Evolutionary conservation across 108 stramenopile genomes (phyloP).

Genomic region (Licmophora abbreviata): DNA sequence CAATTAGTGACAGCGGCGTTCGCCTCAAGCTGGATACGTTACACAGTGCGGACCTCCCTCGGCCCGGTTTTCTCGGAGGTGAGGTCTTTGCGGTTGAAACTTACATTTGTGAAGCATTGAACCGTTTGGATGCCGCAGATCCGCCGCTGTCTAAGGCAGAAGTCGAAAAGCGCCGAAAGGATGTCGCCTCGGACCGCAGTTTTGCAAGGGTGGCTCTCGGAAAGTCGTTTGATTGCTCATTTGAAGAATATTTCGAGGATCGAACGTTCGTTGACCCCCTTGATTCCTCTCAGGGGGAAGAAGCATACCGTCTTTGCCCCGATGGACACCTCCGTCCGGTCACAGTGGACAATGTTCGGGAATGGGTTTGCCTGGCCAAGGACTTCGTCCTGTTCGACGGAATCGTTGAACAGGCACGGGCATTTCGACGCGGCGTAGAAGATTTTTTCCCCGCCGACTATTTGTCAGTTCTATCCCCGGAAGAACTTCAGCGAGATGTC

Average conservation of each 20-base stretch:
- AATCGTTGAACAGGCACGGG: slow-evolving; percentile 27
- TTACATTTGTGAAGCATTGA: slow-evolving; percentile 23
- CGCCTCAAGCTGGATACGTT: not conserved
- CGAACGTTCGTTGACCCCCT: slow-evolving; percentile 42
- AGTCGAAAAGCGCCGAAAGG: slow-evolving; percentile 11
- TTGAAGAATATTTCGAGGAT: slow-evolving; percentile 46
- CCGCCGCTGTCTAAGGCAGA: slow-evolving; percentile 6
- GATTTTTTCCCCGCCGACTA: slow-evolving; percentile 34
- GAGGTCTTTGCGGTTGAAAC: slow-evolving; percentile 38
- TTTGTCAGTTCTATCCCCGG: slow-evolving; percentile 27
- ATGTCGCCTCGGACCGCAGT: slow-evolving; percentile 18
- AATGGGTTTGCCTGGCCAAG: slow-evolving; percentile 32
- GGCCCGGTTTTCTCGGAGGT: slow-evolving; percentile 47
- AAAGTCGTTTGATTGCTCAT: slow-evolving; percentile 36
- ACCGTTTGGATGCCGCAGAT: slow-evolving; percentile 19
- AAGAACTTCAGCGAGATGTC: slow-evolving; percentile 38
- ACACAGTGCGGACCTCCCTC: slow-evolving; percentile 25
- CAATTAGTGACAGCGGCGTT: not conserved
- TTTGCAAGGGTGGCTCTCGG: slow-evolving; percentile 31
- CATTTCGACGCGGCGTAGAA: slow-evolving; percentile 31
- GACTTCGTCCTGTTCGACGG: slow-evolving; percentile 37
- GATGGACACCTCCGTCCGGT: slow-evolving; percentile 22
- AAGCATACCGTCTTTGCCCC: slow-evolving; percentile 23
- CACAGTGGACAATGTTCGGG: slow-evolving; percentile 36
- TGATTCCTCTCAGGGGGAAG: slow-evolving; percentile 30